These are phyloP conservation scores for Tetrahymena malaccensis DNA, from an alignment of 73 alveolate genomes.

Conservation along the genomic window DNA sequence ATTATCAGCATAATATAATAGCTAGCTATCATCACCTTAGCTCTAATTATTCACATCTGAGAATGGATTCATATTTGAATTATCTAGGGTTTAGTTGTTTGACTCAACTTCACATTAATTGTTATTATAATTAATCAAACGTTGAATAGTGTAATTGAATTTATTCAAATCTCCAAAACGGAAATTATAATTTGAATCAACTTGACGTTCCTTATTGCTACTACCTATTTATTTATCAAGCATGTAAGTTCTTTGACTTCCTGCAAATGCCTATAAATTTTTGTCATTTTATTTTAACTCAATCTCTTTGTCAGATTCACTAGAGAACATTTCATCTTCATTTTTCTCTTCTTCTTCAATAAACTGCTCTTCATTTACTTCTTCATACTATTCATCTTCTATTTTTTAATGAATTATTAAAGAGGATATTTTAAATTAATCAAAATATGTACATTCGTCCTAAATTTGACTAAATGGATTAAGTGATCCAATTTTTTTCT, in stretches of 20 bases:
- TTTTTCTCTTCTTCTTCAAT: neutral
- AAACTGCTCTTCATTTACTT: neutral
- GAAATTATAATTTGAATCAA: neutral
- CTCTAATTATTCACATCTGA: neutral
- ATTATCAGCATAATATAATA: neutral
- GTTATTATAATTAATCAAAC: neutral
- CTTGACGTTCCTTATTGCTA: neutral
- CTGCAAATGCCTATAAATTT: neutral
- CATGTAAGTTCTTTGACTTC: neutral
- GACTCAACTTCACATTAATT: neutral
- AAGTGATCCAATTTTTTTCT: neutral
- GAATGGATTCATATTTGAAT: neutral
- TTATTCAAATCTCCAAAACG: neutral
- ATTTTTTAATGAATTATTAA: neutral
- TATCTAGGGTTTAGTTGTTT: neutral
- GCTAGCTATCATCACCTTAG: neutral
- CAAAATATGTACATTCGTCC: neutral
- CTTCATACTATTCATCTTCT: neutral
- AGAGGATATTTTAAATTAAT: neutral
- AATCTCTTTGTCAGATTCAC: neutral
- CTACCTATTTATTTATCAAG: neutral
- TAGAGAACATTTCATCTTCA: neutral
- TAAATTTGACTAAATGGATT: neutral
- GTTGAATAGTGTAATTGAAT: neutral
- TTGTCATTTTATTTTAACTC: neutral